Percentiles rank a stretch among this genome's conserved stretches.
Conservation (phyloP, 495 filamentous ascomycete genomes). For the Geoglossum glabrum region DNA sequence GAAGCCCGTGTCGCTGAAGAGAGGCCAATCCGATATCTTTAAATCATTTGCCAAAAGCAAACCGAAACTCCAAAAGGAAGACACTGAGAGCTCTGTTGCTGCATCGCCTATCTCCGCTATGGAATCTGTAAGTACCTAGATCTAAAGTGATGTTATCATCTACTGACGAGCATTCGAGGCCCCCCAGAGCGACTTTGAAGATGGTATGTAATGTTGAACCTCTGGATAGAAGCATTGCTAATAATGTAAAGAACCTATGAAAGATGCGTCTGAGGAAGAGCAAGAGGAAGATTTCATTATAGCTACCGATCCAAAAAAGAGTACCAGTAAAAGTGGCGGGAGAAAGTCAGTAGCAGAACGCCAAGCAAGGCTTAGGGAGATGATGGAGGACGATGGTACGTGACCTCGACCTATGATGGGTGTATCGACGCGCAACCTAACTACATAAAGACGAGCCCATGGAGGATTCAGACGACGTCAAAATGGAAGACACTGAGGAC, state of each 20-base stretch:
- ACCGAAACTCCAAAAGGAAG: constrained; percentile 19
- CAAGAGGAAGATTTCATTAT: constrained; percentile 37
- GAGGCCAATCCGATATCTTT: constrained; percentile 13
- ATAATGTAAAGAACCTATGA: constrained; percentile 20
- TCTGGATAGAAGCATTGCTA: neutral
- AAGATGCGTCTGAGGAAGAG: constrained; percentile 57
- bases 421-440: neutral
- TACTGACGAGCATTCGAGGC: constrained; percentile 5
- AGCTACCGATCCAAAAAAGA: constrained; percentile 9
- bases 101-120: constrained; percentile 10
- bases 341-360: constrained; percentile 43
- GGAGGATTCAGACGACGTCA: constrained; percentile 11
- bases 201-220: constrained; percentile 22
- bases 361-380: constrained; percentile 49
- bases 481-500: constrained; percentile 2
- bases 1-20: constrained; percentile 11
- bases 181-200: constrained; percentile 23
- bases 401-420: neutral
- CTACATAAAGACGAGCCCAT: constrained; percentile 24
- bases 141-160: constrained; percentile 7
- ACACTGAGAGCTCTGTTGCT: constrained; percentile 5
- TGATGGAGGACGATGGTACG: constrained; percentile 74
- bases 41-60: constrained; percentile 63
- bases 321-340: constrained; percentile 18
- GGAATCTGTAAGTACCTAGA: constrained; percentile 22